Evolutionary conservation across 2,329 filamentous ascomycete genomes (phyloP), one percentile per base, ranked within the genome.

Genomic region (Colletotrichum sp.): DNA sequence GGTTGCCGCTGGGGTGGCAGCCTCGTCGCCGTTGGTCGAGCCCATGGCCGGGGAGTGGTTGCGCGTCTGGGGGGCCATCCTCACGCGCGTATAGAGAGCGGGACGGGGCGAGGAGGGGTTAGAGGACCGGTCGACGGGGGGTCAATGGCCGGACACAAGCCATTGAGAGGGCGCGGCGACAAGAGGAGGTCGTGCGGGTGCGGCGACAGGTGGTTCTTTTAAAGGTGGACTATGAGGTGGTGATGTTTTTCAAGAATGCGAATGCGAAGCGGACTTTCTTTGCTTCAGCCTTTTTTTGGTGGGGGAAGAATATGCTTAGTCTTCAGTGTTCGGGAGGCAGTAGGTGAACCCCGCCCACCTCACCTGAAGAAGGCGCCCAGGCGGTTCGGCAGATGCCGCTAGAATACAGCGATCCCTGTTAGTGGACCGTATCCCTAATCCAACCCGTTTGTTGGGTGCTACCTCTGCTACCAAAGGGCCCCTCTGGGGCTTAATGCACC

Each of bases 31-130:
- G 66, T 69, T 65, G 32, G 72, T 22, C 5, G 44, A 52, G n/a
- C 44, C 68, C 24, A 77, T 73, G 74, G 80, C 26, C 15, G 63
- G 63, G 22, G 39, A 57, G 15, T 36, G 64, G 44, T 75, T 75
- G 57, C 57, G 70, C 36, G 72, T 75, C 28, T 65, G 70, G 36
- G 59, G 59, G 16, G 64, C 28, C 70, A 65, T 69, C n/a, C 12
- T 52, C 34, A 1, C 62, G 24, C 15, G 32, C 8, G 8, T 18
- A 18, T 16, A 34, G 62, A 9, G n/a, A 26, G 22, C 34, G n/a
- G 26, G 22, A 44, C 24, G 32, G 5, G 28, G 5, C 32, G 18
- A 24, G 52, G 39, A 34, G 22, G 34, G 52, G 32, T 60, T 18
- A 57, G 5, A 24, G 52, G 28, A 55, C 32, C 30, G 18, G 36